phyloP scores from a whole-genome alignment of 2,329 filamentous ascomycete species.

The Fonsecaea monophora region DNA sequence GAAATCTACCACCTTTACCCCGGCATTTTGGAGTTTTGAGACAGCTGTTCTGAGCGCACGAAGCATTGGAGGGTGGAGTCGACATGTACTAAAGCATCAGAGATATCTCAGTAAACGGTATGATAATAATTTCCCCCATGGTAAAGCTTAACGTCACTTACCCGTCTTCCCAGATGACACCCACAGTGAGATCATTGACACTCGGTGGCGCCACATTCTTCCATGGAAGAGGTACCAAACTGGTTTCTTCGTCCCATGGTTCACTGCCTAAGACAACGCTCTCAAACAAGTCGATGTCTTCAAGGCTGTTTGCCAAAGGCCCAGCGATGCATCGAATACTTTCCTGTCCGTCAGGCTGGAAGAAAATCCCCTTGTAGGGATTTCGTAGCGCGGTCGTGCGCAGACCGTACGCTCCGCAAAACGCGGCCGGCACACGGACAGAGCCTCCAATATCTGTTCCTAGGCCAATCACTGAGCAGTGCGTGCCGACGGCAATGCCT shows the following conservation, averaged over 20 bases:
- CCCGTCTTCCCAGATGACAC: slow-evolving; percentile 70
- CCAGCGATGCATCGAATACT: slow-evolving; percentile 58
- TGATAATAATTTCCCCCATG: slow-evolving; percentile 49
- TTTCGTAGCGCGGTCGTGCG: slow-evolving; percentile 50
- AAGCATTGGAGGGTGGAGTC: slow-evolving; percentile 69
- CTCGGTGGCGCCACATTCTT: slow-evolving; percentile 35
- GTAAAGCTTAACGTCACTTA: slow-evolving; percentile 40
- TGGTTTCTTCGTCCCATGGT: slow-evolving; percentile 62
- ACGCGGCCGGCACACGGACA: slow-evolving; percentile 46
- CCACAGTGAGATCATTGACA: slow-evolving; percentile 57
- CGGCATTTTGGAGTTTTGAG: slow-evolving; percentile 47
- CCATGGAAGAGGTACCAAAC: slow-evolving; percentile 60
- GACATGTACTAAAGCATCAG: slow-evolving; percentile 26
- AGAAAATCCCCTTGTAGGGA: slow-evolving; percentile 42
- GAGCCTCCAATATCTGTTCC: slow-evolving; percentile 52
- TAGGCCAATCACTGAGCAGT: slow-evolving; percentile 61
- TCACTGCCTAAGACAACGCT: slow-evolving; percentile 51
- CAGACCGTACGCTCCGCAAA: slow-evolving; percentile 46
- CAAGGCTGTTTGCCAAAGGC: slow-evolving; percentile 61
- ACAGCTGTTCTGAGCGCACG: slow-evolving; percentile 56
- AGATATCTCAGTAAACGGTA: slow-evolving; percentile 41
- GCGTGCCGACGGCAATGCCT: slow-evolving; percentile 60
- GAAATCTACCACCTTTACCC: slow-evolving; percentile 48
- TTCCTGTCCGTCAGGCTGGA: slow-evolving; percentile 28
- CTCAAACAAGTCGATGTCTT: slow-evolving; percentile 54